Base-by-base conservation (phyloP, 441 rosid species). In the Metrosideros polymorpha region DNA sequence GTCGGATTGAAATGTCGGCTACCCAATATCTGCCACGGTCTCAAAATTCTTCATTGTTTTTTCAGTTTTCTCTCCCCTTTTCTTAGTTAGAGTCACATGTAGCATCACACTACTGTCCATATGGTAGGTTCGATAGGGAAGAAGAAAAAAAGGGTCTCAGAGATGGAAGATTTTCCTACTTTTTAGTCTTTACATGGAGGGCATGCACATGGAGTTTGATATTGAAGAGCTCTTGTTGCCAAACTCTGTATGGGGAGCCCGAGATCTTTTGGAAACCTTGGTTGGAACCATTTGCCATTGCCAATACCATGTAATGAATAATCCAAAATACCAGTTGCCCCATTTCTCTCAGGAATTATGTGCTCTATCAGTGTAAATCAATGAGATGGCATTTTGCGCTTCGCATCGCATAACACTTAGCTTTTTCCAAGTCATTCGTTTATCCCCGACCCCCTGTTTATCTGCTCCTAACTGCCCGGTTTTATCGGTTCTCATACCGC, bases 111-210 rank as follows among this genome's bases (percentile, higher is more conserved):
- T 39, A 39, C 47, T 71, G 79, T 39, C 79, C 79, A 71, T 71
- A 71, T 39, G n/a, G 79, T 71, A 39, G 79, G 47, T 39, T 71
- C 79, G 15, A 71, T 71, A 71, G 79, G 79, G n/a, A 71, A 71
- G 79, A 71, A 71, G 79, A 71, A 22, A 35, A 27, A 71, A 39
- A 71, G n/a, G 79, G n/a, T 39, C 47, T 39, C 47, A 43, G 17
- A 39, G n/a, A 39, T 35, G 47, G n/a, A 71, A 71, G 79, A 39
- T 71, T 71, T 71, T 39, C n/a, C 79, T 39, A 47, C 47, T 39
- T 39, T 22, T 1, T 39, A 71, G 79, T 71, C 45, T 35, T 66
- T 2, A 19, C 77, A 35, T 66, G 45, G 13, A 0, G 45, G 8
- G 77, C 45, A 66, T 66, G 77, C 79, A 0, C 22, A 0, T 39